Base-by-base conservation (phyloP, 306 rosid species). In the Prunus dulcis region DNA sequence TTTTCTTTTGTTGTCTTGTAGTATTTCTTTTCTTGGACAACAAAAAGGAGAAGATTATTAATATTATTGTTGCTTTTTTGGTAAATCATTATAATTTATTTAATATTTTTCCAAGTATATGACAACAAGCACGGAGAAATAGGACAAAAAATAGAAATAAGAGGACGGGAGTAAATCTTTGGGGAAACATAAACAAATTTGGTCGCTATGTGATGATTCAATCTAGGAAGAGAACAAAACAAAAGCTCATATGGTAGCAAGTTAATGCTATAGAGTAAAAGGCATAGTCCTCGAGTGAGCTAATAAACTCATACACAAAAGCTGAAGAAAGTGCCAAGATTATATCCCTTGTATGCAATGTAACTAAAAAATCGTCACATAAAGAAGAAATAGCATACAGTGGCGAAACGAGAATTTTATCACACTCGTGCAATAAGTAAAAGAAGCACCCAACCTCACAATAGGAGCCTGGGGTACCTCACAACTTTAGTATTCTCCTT, bases 171-270 rank as follows among this genome's bases (percentile, higher is more conserved):
- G 64, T 15, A 25, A 60, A 12, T 60, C 9, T 3, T 20, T 20
- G 19, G n/a, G 32, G 6, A 32, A 50, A 71, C 64, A n/a, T 53
- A 14, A 45, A 70, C 13, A 51, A 47, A n/a, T 51, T 70, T 71
- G 75, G 51, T n/a, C 64, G 32, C 32, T 11, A 53, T 53, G 64
- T 32, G 20, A 43, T 2, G 14, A 18, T 56, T 69, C 27, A 30
- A 53, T 71, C 64, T 19, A 69, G 61, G 61, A 25, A 68, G 5
- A 47, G 41, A 68, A 68, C 58, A 25, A 47, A 68, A 17, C 74
- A 69, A 69, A 50, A 50, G 30, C 45, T 15, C n/a, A 5, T 5
- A 69, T 50, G 5, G 22, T 1, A 55, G 61, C 43, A 51, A 3
- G 56, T 12, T 12, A 17, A 14, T 22, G 57, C 25, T 23, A 22